phyloP scores from a whole-genome alignment of 257 asterid species.

The Solanum pinnatisectum region DNA sequence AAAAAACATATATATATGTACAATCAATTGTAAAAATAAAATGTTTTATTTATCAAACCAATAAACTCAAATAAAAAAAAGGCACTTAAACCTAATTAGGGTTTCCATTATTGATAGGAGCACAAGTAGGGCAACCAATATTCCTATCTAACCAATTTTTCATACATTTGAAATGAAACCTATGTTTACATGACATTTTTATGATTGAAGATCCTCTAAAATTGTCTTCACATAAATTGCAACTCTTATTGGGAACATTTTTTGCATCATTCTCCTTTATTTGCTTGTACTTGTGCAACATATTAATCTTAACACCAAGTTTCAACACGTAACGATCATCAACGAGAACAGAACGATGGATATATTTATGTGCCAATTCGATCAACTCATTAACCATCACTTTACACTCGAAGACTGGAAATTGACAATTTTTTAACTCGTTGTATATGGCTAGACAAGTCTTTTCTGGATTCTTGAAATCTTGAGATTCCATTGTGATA shows the following conservation, averaged over 20 bases:
- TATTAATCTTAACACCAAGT: not conserved
- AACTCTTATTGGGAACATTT: not conserved
- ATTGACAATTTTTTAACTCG: not conserved
- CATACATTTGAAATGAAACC: not conserved
- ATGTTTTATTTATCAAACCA: not conserved
- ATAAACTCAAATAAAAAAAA: too few relatives aligned
- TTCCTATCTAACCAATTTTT: not conserved
- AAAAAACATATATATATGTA: too few relatives aligned
- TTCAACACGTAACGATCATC: not conserved
- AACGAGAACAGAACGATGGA: not conserved
- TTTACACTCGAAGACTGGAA: not conserved
- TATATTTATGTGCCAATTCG: not conserved
- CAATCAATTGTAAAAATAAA: not conserved
- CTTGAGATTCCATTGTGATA: not conserved
- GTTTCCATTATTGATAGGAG: not conserved
- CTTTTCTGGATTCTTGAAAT: not conserved
- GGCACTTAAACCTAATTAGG: not conserved
- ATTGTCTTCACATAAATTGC: not conserved
- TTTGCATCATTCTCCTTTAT: not conserved
- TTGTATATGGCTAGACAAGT: not conserved
- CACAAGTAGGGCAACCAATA: not conserved
- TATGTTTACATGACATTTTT: not conserved
- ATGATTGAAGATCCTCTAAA: not conserved
- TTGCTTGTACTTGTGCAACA: not conserved
- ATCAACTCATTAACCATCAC: not conserved